These are phyloP conservation scores for Kazachstania viticola DNA, from an alignment of 805 yeast genomes.

Conservation along the genomic window DNA sequence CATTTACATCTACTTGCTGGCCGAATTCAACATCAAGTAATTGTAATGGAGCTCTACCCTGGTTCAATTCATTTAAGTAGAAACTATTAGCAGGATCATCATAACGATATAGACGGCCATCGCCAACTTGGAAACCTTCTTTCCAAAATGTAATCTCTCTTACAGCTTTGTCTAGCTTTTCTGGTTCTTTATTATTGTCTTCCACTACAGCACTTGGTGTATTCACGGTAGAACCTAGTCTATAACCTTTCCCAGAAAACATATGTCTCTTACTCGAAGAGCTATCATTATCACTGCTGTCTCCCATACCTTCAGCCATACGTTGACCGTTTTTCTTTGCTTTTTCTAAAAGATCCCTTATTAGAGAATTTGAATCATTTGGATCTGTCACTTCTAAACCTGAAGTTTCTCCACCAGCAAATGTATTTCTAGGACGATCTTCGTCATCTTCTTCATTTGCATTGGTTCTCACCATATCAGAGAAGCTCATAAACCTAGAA, in stretches of 20 bases:
- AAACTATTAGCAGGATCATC: constrained; percentile 85
- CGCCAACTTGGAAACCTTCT: constrained; percentile 92
- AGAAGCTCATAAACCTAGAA: constrained; percentile 30
- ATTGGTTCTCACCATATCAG: constrained; percentile 28
- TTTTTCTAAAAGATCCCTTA: constrained; percentile 49
- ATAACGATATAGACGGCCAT: constrained; percentile 73
- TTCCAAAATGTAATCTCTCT: constrained; percentile 91
- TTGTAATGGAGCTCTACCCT: constrained; percentile 84
- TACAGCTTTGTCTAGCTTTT: constrained; percentile 39
- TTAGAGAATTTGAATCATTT: constrained; percentile 34
- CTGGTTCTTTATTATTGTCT: constrained; percentile 25
- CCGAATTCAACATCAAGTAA: constrained; percentile 75
- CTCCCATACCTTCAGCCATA: constrained; percentile 20
- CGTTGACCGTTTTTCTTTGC: constrained; percentile 54
- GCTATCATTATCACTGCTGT: constrained; percentile 17
- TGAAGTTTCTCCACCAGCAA: constrained; percentile 61
- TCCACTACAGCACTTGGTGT: constrained; percentile 27
- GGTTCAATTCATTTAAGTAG: constrained; percentile 67
- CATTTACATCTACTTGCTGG: constrained; percentile 87
- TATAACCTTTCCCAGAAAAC: constrained; percentile 32
- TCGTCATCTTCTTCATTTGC: constrained; percentile 33
- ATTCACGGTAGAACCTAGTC: constrained; percentile 29
- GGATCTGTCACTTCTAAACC: constrained; percentile 76
- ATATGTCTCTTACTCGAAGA: constrained; percentile 21
- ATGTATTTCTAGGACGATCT: constrained; percentile 51